phyloP scores from a whole-genome alignment of 192 early-diverging fungal genomes.

The Backusella australiensis region DNA sequence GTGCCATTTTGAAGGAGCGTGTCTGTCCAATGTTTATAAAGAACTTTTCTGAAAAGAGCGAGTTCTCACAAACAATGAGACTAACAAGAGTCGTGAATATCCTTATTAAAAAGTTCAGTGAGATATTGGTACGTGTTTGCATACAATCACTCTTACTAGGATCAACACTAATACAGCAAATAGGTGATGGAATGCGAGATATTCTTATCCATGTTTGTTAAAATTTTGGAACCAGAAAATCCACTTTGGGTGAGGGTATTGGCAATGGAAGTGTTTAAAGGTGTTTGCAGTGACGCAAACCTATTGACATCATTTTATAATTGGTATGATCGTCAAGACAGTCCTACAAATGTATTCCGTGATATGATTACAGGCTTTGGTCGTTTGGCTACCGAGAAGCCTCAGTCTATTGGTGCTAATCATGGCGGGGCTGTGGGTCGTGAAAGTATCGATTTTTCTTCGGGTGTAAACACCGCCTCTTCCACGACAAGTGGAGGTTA shows the following conservation, averaged over 20 bases:
- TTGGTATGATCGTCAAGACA: constrained; percentile 74
- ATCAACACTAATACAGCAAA: not conserved
- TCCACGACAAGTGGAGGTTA: not conserved
- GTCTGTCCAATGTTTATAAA: constrained; percentile 90
- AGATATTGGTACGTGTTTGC: constrained; percentile 54
- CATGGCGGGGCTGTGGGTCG: constrained; percentile 26
- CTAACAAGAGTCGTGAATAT: constrained; percentile 77
- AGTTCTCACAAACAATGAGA: constrained; percentile 83
- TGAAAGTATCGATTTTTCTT: constrained; percentile 36
- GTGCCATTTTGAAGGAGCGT: constrained; percentile 68
- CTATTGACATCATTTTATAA: constrained; percentile 68
- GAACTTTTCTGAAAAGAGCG: constrained; percentile 86
- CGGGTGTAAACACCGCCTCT: not conserved
- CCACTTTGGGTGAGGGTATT: constrained; percentile 78
- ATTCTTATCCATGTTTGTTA: constrained; percentile 85
- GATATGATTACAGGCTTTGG: constrained; percentile 80
- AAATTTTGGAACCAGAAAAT: constrained; percentile 77
- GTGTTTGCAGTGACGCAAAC: constrained; percentile 56
- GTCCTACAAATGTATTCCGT: constrained; percentile 72
- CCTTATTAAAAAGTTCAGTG: constrained; percentile 74
- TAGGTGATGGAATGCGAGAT: constrained; percentile 93
- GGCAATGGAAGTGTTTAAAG: constrained; percentile 78
- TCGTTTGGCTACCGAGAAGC: constrained; percentile 74
- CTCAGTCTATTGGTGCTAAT: constrained; percentile 46
- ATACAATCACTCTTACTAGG: not conserved